Base-by-base conservation (phyloP, 2,329 filamentous ascomycete genomes). In the Hypoxylon rubiginosum region DNA sequence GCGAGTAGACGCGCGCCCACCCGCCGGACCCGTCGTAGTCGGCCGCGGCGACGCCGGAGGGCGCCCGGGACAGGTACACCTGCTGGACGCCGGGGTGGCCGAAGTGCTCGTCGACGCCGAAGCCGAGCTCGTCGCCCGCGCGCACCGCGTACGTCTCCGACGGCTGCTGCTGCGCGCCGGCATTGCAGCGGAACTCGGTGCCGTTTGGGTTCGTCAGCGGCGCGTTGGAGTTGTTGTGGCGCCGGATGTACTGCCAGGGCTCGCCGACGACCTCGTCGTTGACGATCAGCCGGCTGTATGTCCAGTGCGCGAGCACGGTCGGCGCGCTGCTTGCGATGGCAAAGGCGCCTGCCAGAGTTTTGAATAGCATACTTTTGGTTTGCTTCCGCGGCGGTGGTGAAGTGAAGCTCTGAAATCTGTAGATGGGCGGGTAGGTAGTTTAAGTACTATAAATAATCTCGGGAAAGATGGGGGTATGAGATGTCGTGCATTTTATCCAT, bases 21-120 rank as follows among this genome's bases (percentile, higher is more conserved):
- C 50, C 64, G 39, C 68, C 65, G 1, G 56, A 57, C 17, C 70
- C 65, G 30, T 71, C 68, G 52, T 73, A 71, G 17, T 59, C 60
- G 1, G 66, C 64, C 0, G 59, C 55, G 10, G 52, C 36, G 15
- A 28, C n/a, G 41, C 39, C 30, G 6, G 24, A 53, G 4, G 70
- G 69, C 15, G 63, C 68, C 8, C 28, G 50, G 2, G 69, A 71
- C 0, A 71, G 51, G 53, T 71, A 73, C 2, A 62, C 69, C 51
- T 71, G 67, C 53, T 73, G 69, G 46, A 69, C 62, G 32, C 71
- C 67, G 5, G 67, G 70, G 55, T 72, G 67, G 4, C 71, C 70
- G 51, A 73, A 73, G 26, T 67, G 68, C 10, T 68, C 58, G 34
- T 53, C 56, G 46, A 71, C 62, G 9, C 49, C 56, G 58, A 72